Base-by-base conservation (phyloP, 2,329 filamentous ascomycete genomes). In the Cercospora citrullina region DNA sequence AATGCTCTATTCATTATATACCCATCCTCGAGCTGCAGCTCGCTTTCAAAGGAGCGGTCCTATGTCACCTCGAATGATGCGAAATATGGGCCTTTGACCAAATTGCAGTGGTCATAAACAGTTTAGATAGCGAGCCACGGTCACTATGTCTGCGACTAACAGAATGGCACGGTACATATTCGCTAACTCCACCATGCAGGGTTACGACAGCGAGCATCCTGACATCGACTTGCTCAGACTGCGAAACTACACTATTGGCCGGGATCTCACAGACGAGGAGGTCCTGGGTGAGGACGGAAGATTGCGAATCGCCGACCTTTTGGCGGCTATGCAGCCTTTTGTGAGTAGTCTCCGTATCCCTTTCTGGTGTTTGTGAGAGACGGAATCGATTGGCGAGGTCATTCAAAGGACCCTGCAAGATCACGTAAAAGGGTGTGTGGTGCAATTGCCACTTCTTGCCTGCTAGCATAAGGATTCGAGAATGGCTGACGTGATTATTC, bases 211-310 rank as follows among this genome's bases (percentile, higher is more conserved):
- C 21, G 89, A 91, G 67, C 91, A 97, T 77, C 83, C 86, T 51
- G 91, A 97, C 73, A 93, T 97, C 75, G 88, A 89, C 65, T 84
- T 97, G 63, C 84, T 97, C 65, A 91, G 93, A 74, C 84, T 97
- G 75, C 87, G 89, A 69, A 95, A 90, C 78, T 97, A 91, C 77
- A 94, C 91, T 0, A 80, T 96, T 23, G 85, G 87, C 42, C 88
- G 84, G 68, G 87, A 88, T 76, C 80, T 97, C 39, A 78, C 84
- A 12, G 92, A 94, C 74, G 79, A 84, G 9, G 83, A 91, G 59
- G 83, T 96, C 21, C 82, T 89, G 39, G 83, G 84, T 57, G 81
- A 86, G 58, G 82, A 87, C 74, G 88, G 87, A 16, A 85, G 93
- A 79, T 85, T 89, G 31, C 87, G 86, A 75, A 84, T 97, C 63